Evolutionary conservation across 805 yeast genomes (phyloP).

Genomic region (Lipomyces mesembrius): DNA sequence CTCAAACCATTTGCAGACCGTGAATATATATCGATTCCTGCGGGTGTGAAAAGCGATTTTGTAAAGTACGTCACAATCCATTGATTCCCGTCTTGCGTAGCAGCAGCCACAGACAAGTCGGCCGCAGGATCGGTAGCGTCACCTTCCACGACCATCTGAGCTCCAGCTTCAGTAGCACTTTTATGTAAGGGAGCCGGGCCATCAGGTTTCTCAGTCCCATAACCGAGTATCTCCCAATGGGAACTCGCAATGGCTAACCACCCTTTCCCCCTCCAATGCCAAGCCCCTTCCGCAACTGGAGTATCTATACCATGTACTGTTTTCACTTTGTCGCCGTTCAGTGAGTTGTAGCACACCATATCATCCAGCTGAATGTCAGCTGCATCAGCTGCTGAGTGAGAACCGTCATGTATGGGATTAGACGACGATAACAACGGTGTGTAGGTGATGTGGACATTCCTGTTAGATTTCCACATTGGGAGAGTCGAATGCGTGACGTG

Average conservation of each 20-base stretch:
- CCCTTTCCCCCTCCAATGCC: constrained; percentile 8
- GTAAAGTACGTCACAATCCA: constrained; percentile 5
- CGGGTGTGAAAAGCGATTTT: background rate
- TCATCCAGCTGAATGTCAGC: background rate
- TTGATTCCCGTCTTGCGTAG: background rate
- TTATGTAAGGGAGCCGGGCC: background rate
- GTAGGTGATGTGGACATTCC: constrained; percentile 9
- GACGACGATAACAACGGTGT: background rate
- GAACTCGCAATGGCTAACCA: constrained; percentile 1
- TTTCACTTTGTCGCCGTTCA: background rate
- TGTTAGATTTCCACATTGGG: constrained; percentile 9
- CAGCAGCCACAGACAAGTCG: background rate
- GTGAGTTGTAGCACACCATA: constrained; percentile 1
- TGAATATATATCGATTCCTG: background rate
- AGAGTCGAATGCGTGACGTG: constrained; percentile 9
- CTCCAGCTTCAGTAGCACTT: background rate
- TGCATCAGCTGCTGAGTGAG: background rate
- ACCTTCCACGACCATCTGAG: background rate
- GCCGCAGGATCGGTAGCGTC: background rate
- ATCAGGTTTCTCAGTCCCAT: constrained; percentile 1
- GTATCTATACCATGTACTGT: background rate
- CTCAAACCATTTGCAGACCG: background rate
- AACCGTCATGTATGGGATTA: background rate
- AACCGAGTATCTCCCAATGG: constrained; percentile 5
- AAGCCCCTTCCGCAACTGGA: background rate